Evolutionary conservation across 2,329 filamentous ascomycete genomes (phyloP).

Genomic region (Phoma sp.): DNA sequence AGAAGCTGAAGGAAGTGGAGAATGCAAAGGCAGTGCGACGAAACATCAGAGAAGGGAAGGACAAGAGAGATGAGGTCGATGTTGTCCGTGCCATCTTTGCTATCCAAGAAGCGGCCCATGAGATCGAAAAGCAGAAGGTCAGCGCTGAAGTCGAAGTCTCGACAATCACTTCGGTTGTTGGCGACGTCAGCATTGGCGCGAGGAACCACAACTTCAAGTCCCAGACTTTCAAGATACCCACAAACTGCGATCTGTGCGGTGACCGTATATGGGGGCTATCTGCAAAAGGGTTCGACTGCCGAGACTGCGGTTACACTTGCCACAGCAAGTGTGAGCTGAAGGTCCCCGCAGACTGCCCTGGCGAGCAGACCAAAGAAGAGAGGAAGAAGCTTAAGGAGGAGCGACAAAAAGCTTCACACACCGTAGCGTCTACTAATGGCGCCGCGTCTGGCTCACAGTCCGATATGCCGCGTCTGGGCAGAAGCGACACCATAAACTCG

Average conservation of each 20-base stretch:
- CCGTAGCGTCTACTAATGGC: slow-evolving; percentile 55
- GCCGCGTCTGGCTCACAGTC: slow-evolving; percentile 58
- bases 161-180: slow-evolving; percentile 88
- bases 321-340: slow-evolving; percentile 99
- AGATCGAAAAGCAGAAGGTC: slow-evolving; percentile 80
- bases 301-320: slow-evolving; percentile 96
- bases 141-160: slow-evolving; percentile 92
- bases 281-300: slow-evolving; percentile 94
- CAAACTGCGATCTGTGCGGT: slow-evolving; percentile 95
- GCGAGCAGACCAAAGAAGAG: slow-evolving; percentile 91
- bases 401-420: slow-evolving; percentile 78
- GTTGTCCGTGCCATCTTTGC: slow-evolving; percentile 83
- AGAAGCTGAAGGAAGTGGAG: slow-evolving; percentile 85
- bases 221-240: slow-evolving; percentile 99
- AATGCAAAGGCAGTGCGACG: slow-evolving; percentile 75
- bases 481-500: slow-evolving; percentile 89
- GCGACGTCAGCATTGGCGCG: slow-evolving; percentile 89
- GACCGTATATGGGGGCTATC: slow-evolving; percentile 97
- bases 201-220: slow-evolving; percentile 97
- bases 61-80: slow-evolving; percentile 87
- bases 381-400: slow-evolving; percentile 91
- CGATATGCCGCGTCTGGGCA: slow-evolving; percentile 71
- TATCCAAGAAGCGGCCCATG: slow-evolving; percentile 83
- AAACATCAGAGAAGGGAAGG: slow-evolving; percentile 78
- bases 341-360: slow-evolving; percentile 92